These are phyloP conservation scores for Nymphaea colorata DNA, from an alignment of 164 flowering plant species.

Conservation along the genomic window DNA sequence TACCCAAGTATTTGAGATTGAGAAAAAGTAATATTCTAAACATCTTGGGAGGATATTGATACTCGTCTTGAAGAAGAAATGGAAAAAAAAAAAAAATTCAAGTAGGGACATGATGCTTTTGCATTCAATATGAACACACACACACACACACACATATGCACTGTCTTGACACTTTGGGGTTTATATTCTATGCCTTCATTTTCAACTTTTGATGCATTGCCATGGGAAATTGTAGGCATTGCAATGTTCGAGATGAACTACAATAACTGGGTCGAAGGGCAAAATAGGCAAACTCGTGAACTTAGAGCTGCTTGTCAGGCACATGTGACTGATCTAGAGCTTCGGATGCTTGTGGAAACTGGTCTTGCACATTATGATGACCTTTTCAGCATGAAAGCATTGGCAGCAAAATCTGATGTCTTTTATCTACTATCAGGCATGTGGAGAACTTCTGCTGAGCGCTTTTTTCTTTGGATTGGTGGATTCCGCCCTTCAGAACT, in stretches of 20 bases:
- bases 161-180: too few species aligned
- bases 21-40: too few species aligned
- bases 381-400: conserved; percentile 69
- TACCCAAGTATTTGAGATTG: too few species aligned
- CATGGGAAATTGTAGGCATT: conserved; percentile 33
- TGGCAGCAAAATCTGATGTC: conserved; percentile 74
- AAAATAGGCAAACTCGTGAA: conserved; percentile 40
- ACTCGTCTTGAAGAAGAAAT: too few species aligned
- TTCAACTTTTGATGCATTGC: not conserved
- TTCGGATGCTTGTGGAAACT: conserved; percentile 45
- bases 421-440: conserved; percentile 81
- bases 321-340: conserved; percentile 28
- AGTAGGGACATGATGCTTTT: too few species aligned
- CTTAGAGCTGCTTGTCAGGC: conserved; percentile 55
- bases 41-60: too few species aligned
- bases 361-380: conserved; percentile 61
- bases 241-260: conserved; percentile 71
- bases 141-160: not conserved
- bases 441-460: conserved; percentile 84
- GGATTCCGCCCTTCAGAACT: conserved; percentile 96
- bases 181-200: too few species aligned
- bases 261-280: conserved; percentile 80
- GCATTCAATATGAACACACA: not conserved
- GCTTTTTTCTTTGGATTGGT: conserved; percentile 91
- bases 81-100: too few species aligned